Evolutionary conservation across 2,329 filamentous ascomycete genomes (phyloP).

Genomic region (Alternaria sp.): DNA sequence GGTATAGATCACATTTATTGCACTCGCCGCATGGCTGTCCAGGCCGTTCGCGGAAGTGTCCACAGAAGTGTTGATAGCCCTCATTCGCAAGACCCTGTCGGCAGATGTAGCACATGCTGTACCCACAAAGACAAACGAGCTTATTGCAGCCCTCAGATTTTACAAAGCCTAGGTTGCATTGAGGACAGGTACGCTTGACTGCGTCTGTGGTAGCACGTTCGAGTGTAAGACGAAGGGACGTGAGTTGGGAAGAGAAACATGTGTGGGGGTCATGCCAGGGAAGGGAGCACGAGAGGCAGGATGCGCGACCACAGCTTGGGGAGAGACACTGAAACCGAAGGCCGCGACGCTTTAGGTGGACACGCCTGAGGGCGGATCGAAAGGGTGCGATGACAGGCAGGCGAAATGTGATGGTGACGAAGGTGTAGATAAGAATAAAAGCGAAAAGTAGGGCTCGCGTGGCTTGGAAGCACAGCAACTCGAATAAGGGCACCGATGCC

Average conservation of each 20-base stretch:
- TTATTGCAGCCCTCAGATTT: constrained; percentile 97
- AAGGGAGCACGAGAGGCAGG: constrained; percentile 83
- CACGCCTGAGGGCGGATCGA: constrained; percentile 66
- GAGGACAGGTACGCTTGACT: constrained; percentile 92
- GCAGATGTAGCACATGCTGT: constrained; percentile 98
- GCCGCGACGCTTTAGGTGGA: constrained; percentile 73
- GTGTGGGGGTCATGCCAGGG: constrained; percentile 87
- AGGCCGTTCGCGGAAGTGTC: constrained; percentile 86
- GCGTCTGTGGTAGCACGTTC: constrained; percentile 93
- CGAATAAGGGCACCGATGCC: constrained; percentile 37
- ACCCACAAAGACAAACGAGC: constrained; percentile 91
- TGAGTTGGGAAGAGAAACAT: constrained; percentile 78
- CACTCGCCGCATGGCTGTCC: constrained; percentile 80
- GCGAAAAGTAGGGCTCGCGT: constrained; percentile 65
- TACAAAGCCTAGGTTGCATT: constrained; percentile 90
- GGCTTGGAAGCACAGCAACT: constrained; percentile 38
- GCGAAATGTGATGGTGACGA: constrained; percentile 28
- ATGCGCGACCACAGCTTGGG: constrained; percentile 69
- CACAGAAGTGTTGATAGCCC: constrained; percentile 93
- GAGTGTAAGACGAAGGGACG: constrained; percentile 83
- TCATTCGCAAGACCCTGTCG: constrained; percentile 67
- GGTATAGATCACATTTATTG: constrained; percentile 62
- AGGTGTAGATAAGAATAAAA: constrained; percentile 49
- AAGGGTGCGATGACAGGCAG: constrained; percentile 53
- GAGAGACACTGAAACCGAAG: constrained; percentile 80